These are phyloP conservation scores for Rhodotorula sp. DNA, from an alignment of 1,284 basidiomycete species.

Conservation along the genomic window DNA sequence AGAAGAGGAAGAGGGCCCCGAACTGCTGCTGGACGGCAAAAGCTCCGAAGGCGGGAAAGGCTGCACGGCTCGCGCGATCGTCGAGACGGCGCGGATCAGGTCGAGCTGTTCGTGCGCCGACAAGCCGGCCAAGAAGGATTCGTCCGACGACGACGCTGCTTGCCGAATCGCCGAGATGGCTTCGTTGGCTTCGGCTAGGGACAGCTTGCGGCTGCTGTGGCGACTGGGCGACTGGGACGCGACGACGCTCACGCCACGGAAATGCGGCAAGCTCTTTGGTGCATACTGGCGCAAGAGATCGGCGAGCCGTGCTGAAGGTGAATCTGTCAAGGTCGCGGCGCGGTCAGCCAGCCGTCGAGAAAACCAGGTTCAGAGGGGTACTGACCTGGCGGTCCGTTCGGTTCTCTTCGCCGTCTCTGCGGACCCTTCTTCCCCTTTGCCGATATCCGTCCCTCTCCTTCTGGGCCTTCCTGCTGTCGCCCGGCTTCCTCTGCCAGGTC, in stretches of 20 bases:
- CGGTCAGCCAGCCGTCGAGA: no score
- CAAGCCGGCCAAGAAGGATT: background rate
- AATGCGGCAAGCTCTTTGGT: background rate
- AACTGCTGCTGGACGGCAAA: background rate
- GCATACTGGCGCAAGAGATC: background rate
- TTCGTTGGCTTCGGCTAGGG: background rate
- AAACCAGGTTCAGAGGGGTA: no score
- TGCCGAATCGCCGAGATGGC: background rate
- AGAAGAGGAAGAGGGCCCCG: background rate
- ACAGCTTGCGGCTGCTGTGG: background rate
- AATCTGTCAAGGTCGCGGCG: background rate
- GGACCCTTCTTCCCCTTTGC: background rate
- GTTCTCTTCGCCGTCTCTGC: no score
- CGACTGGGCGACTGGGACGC: background rate
- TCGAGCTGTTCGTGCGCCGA: constrained; percentile 12
- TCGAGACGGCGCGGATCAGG: constrained; percentile 9
- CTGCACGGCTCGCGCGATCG: constrained; percentile 5
- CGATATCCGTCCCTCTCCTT: background rate
- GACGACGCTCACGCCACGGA: background rate
- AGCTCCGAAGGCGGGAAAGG: background rate
- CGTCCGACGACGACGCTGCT: background rate
- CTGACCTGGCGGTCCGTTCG: background rate
- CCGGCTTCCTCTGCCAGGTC: background rate
- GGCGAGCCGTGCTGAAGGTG: background rate
- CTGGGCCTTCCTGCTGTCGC: background rate